Evolutionary conservation across 106 monocot species (phyloP).

Genomic region (Alisma plantagoaquatica): DNA sequence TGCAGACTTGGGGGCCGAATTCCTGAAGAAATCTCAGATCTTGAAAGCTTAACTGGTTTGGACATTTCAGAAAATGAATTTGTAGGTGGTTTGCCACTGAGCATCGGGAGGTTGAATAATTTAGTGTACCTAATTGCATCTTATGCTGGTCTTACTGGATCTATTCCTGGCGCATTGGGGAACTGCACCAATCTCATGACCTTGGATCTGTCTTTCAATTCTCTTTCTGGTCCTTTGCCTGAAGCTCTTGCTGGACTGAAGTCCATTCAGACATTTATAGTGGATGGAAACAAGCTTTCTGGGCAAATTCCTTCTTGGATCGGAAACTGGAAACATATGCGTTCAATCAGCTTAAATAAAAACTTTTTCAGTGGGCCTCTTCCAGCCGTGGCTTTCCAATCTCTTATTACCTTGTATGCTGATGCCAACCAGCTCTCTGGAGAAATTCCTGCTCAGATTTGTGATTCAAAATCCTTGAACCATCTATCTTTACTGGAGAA

Average conservation of each 20-base stretch:
- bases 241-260: slow-evolving; percentile 36
- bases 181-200: slow-evolving; percentile 46
- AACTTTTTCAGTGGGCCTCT: slow-evolving; percentile 62
- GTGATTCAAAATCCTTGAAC: slow-evolving; percentile 39
- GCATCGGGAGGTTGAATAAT: slow-evolving; percentile 57
- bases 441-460: slow-evolving; percentile 58
- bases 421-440: slow-evolving; percentile 76
- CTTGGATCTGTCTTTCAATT: slow-evolving; percentile 76
- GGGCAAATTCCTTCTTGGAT: slow-evolving; percentile 70
- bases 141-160: slow-evolving; percentile 60
- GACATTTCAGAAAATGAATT: slow-evolving; percentile 76
- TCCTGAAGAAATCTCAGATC: slow-evolving; percentile 44
- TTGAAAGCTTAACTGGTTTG: slow-evolving; percentile 46
- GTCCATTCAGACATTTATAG: slow-evolving; percentile 48
- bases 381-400: slow-evolving; percentile 41
- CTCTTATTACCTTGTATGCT: slow-evolving; percentile 53
- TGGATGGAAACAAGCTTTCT: slow-evolving; percentile 65
- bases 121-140: slow-evolving; percentile 48
- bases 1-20: slow-evolving; percentile 66
- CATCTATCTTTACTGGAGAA: slow-evolving; percentile 59
- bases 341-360: slow-evolving; percentile 43
- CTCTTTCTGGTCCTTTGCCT: slow-evolving; percentile 64
- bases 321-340: slow-evolving; percentile 46
- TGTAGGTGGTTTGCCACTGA: slow-evolving; percentile 44
- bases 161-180: slow-evolving; percentile 53